Evolutionary conservation across 495 filamentous ascomycete genomes (phyloP).

Genomic region (Cladorrhinum samala): DNA sequence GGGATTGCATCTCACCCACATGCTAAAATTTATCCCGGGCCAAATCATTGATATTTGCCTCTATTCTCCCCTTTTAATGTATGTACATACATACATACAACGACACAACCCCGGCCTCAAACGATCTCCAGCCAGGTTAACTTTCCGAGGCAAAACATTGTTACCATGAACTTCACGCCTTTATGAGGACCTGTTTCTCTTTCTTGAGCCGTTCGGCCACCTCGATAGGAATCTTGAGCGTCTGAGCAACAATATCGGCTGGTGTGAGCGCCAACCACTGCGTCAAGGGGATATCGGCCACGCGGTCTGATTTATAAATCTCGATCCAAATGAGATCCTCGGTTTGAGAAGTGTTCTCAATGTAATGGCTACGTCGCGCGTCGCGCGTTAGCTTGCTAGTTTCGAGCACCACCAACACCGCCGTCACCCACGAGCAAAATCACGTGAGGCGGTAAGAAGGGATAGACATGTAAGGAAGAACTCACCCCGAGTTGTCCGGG

Average conservation of each 20-base stretch:
- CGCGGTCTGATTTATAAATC: slow-evolving; percentile 60
- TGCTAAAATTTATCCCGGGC: too few relatives aligned
- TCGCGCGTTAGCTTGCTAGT: neutral
- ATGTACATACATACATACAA: too few relatives aligned
- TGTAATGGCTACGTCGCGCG: slow-evolving; percentile 46
- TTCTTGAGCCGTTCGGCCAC: slow-evolving; percentile 50
- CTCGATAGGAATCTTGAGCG: slow-evolving; percentile 47
- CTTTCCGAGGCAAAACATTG: neutral
- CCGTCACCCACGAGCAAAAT: too few relatives aligned
- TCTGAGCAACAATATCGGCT: slow-evolving; percentile 56
- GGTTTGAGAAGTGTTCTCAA: slow-evolving; percentile 62
- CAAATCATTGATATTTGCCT: too few relatives aligned
- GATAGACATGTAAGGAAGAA: neutral
- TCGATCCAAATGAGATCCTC: slow-evolving; percentile 65
- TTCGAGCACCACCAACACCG: neutral
- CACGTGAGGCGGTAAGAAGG: too few relatives aligned
- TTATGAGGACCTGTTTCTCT: slow-evolving; percentile 56
- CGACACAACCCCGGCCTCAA: too few relatives aligned
- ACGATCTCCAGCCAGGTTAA: too few relatives aligned
- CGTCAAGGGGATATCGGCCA: slow-evolving; percentile 57
- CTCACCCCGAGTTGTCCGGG: slow-evolving; percentile 47
- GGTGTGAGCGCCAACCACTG: slow-evolving; percentile 63
- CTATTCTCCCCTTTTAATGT: too few relatives aligned
- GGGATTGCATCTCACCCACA: too few relatives aligned
- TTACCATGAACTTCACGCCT: slow-evolving; percentile 13